Conservation (phyloP, 177 flowering plant species). For the Tripterygium wilfordii region DNA sequence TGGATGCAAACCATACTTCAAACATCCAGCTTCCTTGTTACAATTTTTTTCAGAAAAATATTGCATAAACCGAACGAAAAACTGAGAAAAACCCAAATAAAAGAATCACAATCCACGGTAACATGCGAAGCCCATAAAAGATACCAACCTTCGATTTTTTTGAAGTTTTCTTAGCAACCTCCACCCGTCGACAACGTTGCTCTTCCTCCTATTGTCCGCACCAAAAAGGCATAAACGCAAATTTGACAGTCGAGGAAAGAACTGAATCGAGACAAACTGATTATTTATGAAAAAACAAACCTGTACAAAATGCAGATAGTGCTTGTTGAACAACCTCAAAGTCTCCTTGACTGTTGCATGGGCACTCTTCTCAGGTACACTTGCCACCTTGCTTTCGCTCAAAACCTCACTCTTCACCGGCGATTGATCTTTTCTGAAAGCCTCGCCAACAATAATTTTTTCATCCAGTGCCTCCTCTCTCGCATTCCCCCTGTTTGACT, state of each 20-base stretch:
- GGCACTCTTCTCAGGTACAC: conserved; percentile 26
- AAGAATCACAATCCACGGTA: no score
- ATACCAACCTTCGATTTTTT: conserved; percentile 25
- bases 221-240: conserved; percentile 1
- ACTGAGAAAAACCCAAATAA: no score
- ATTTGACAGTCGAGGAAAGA: not conserved
- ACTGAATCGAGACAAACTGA: not conserved
- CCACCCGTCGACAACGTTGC: conserved; percentile 35
- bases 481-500: not conserved
- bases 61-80: no score
- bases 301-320: conserved; percentile 64
- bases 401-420: not conserved
- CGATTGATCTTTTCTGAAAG: not conserved
- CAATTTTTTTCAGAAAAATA: no score
- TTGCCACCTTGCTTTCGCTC: not conserved
- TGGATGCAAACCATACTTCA: no score
- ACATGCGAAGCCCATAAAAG: not conserved
- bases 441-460: not conserved
- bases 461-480: not conserved
- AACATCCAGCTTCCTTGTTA: no score
- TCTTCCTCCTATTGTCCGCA: conserved; percentile 45
- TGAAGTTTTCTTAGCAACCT: conserved; percentile 8
- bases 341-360: conserved; percentile 49
- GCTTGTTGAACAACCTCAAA: conserved; percentile 48
- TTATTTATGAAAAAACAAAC: conserved; percentile 15